A percentile compares a stretch with the other conserved stretches of the same genome.
Evolutionary conservation across 2,329 filamentous ascomycete genomes (phyloP).

Genomic region (Escovopsis weberi): DNA sequence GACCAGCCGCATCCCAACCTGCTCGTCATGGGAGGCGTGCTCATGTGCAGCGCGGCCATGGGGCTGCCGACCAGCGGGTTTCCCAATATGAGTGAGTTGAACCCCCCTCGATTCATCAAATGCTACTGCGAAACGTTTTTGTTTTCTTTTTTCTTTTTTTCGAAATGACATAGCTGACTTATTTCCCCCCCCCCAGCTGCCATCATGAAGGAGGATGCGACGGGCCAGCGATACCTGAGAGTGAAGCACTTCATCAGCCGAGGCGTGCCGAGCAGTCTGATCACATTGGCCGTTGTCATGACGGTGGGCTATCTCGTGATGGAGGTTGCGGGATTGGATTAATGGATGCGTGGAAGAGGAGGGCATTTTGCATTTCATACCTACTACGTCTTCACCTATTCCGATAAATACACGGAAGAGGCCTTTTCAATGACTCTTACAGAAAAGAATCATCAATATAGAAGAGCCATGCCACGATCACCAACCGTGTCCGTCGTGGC

Average conservation of each 20-base stretch:
- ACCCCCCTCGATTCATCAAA: background rate
- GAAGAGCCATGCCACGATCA: background rate
- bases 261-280: constrained; percentile 75
- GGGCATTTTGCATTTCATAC: too few species aligned
- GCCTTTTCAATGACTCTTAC: too few species aligned
- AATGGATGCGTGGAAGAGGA: constrained; percentile 3
- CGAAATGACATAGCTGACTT: background rate
- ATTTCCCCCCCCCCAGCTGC: constrained; percentile 45
- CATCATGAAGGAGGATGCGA: constrained; percentile 98
- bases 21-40: constrained; percentile 82
- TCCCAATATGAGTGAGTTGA: constrained; percentile 92
- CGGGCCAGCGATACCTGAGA: constrained; percentile 78
- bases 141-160: too few species aligned
- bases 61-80: constrained; percentile 90
- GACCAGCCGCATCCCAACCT: constrained; percentile 83
- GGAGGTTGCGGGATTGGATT: constrained; percentile 53
- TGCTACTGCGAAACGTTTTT: too few species aligned
- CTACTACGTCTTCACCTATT: background rate
- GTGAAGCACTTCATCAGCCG: constrained; percentile 91
- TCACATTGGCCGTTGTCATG: constrained; percentile 69
- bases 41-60: constrained; percentile 98
- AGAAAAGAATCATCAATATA: background rate
- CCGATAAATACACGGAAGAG: too few species aligned
- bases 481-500: background rate
- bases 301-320: constrained; percentile 86